Base-by-base conservation (phyloP, 805 yeast genomes). In the Candida sphagnicola region DNA sequence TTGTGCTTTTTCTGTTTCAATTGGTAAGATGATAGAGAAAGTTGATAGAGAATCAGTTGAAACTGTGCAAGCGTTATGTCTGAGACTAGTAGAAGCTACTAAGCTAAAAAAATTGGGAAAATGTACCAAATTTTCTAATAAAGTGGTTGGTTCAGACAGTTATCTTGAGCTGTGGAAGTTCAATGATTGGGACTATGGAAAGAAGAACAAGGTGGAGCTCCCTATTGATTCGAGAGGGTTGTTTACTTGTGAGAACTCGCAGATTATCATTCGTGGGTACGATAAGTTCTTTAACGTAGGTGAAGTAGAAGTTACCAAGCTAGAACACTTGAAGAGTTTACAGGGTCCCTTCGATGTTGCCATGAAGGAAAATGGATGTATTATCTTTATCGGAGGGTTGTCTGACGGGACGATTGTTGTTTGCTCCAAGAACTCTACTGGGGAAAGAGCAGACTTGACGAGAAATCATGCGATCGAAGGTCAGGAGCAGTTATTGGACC, bases 331-430 rank as follows among this genome's bases (percentile, higher is more conserved):
- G 4, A 48, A 52, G n/a, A 34, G 47, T 1, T 31, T 42, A 13
- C 82, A 93, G 0, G 96, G 96, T 0, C 96, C 97, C 0, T 93
- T 83, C 57, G 76, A 74, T 14, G 75, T 89, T 2, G 80, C 96
- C 0, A 68, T 82, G 26, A 93, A 93, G 56, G 95, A 95, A 41
- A 93, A 93, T 54, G 99, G 99, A 0, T 93, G 97, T 53, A 89
- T 93, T 38, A 80, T 86, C 2, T 78, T 93, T 43, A 72, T 93
- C 11, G 72, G 95, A 1, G 97, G 91, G 0, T 60, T 87, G 13
- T 72, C 65, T 15, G 82, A 83, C 49, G 96, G 95, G 0, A 74
- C 84, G 0, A 60, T 93, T 12, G 71, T 91, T 2, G 96, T 90
- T 0, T 88, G 97, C 48, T 86, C 96, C 4, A 93, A 93, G 52